A percentile compares a stretch with the other conserved stretches of the same genome.
Conservation (phyloP, 192 early-diverging fungal genomes). For the Gamsiella multidivaricata region DNA sequence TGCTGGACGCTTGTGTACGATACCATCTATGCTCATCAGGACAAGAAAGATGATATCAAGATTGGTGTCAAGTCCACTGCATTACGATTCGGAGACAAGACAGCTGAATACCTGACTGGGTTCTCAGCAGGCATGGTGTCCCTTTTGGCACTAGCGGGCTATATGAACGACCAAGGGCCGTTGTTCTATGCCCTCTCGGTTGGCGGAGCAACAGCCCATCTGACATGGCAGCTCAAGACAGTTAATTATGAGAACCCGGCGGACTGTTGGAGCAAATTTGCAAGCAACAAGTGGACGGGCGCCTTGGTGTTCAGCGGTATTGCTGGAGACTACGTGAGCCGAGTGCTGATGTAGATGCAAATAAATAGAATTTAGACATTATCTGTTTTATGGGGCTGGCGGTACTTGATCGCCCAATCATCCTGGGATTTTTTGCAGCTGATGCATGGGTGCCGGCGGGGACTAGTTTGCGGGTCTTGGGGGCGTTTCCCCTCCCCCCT, state of each 20-base stretch:
- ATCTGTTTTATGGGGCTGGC: not conserved
- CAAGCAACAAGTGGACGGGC: conserved; percentile 84
- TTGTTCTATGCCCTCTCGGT: conserved; percentile 81
- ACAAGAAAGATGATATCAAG: conserved; percentile 89
- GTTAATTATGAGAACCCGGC: conserved; percentile 73
- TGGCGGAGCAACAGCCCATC: conserved; percentile 77
- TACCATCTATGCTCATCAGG: conserved; percentile 97
- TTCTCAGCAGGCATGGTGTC: conserved; percentile 80
- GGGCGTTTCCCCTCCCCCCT: no score
- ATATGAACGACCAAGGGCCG: conserved; percentile 80
- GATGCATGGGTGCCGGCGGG: no score
- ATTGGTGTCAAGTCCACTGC: conserved; percentile 95
- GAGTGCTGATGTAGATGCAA: conserved; percentile 11
- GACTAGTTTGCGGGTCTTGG: no score
- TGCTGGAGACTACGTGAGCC: conserved; percentile 63
- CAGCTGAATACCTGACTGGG: conserved; percentile 71
- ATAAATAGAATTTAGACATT: not conserved
- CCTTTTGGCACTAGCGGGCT: conserved; percentile 77
- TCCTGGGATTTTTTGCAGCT: no score
- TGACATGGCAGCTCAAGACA: conserved; percentile 83
- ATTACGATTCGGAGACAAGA: conserved; percentile 80
- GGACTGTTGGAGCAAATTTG: conserved; percentile 83
- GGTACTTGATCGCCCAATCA: no score
- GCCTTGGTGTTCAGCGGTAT: conserved; percentile 80
- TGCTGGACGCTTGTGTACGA: conserved; percentile 97